A percentile compares a stretch with the other conserved stretches of the same genome.
phyloP scores from a whole-genome alignment of 1,284 basidiomycete species.

The Phellopilus nigrolimitatus region DNA sequence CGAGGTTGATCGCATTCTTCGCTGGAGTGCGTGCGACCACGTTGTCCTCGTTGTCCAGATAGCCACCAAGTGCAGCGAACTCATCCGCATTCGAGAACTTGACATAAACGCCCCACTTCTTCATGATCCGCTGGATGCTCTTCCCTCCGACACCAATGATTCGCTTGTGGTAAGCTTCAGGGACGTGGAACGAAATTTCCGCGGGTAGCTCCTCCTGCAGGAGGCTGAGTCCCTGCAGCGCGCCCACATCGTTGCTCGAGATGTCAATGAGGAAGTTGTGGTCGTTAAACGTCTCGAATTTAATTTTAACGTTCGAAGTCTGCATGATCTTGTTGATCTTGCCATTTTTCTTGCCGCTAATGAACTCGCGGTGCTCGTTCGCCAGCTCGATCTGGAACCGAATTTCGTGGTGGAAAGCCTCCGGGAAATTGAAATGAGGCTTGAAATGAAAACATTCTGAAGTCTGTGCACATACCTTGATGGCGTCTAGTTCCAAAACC shows the following conservation, averaged over 20 bases:
- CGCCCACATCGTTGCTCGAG: conserved; percentile 75
- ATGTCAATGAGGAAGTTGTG: conserved; percentile 99
- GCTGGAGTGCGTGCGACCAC: conserved; percentile 96
- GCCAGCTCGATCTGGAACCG: conserved; percentile 98
- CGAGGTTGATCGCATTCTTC: conserved; percentile 95
- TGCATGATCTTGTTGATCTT: conserved; percentile 99
- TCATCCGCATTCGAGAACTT: conserved; percentile 99
- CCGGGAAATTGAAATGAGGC: conserved; percentile 5
- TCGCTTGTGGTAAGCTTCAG: conserved; percentile 97
- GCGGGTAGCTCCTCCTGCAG: conserved; percentile 96
- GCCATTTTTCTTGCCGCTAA: conserved; percentile 96
- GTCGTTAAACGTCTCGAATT: conserved; percentile 98
- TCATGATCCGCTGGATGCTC: conserved; percentile 99
- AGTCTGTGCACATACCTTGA: conserved; percentile 58
- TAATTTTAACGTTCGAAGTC: conserved; percentile 93
- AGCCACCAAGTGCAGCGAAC: conserved; percentile 91
- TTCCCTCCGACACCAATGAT: conserved; percentile 98
- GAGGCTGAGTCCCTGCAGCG: conserved; percentile 84
- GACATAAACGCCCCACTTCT: conserved; percentile 98
- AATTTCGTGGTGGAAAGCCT: conserved; percentile 95
- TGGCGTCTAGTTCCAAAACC: conserved; percentile 86
- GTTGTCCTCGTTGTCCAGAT: conserved; percentile 98
- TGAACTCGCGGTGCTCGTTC: conserved; percentile 98
- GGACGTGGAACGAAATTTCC: conserved; percentile 99
- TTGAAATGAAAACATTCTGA: conserved; percentile 10